Evolutionary conservation across 805 yeast genomes (phyloP), one percentile per base, ranked within the genome.

Genomic region (Ogataea henricii): DNA sequence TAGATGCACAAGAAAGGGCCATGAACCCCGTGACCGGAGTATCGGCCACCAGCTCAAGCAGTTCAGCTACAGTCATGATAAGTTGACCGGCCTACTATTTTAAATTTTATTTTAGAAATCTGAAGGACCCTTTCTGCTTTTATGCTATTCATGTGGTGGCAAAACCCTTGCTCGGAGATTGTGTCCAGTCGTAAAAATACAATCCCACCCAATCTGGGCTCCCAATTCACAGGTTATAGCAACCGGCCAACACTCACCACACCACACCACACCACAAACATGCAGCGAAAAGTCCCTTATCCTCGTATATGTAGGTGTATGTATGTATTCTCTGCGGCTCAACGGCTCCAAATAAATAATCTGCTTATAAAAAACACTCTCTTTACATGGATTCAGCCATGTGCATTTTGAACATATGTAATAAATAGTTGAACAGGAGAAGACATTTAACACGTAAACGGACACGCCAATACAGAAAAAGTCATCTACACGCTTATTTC

Each of bases 401-500:
- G 30, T 27, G 16, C 27, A 13, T 14, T 30, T 30, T 30, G 17
- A 14, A 30, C 34, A 32, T 27, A 43, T 36, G 34, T 36, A 43
- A 36, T 27, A 27, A 43, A 35, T 43, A 36, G 35, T 29, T 10
- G 22, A 17, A 32, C 21, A 41, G 30, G 25, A 29, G 30, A 18
- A 42, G 18, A 26, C 32, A 35, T 21, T 12, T 21, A 16, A 42
- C 34, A 22, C 21, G 38, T 42, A 20, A 29, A 29, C 30, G 37
- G 20, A 40, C 44, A 29, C 6, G 21, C 42, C 17, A 39, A 29
- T 21, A 42, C 39, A 42, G 29, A 38, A 42, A 22, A 23, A 13
- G 30, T 18, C 33, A 29, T 40, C 27, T 32, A 32, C 41, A 32
- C 16, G 33, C 27, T 20, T 46, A 51, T 53, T 58, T 52, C 59